Conservation (phyloP, 768 basidiomycete genomes). For the Phylloporus sp. region DNA sequence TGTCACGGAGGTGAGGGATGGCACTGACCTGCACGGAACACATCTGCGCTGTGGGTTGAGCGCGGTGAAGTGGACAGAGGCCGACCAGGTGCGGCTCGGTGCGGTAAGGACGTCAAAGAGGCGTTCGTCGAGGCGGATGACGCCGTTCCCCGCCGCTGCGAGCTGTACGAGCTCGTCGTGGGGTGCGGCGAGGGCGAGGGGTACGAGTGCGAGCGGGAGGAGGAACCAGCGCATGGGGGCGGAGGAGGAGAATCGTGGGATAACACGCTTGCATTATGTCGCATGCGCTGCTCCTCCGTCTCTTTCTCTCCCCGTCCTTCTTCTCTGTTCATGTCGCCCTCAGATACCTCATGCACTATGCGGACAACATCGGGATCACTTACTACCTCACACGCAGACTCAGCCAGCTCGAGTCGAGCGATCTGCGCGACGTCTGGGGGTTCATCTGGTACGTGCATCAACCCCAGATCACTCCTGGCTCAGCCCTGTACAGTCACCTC, state of each 20-base stretch:
- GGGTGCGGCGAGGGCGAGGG: conserved; percentile 27
- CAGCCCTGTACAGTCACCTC: conserved; percentile 64
- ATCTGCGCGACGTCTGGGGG: conserved; percentile 84
- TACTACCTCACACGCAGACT: conserved; percentile 83
- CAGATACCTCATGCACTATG: conserved; percentile 76
- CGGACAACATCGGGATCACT: conserved; percentile 87
- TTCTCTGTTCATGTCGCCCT: conserved; percentile 94
- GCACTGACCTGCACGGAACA: conserved; percentile 83
- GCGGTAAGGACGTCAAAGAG: conserved; percentile 75
- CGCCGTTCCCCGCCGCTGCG: conserved; percentile 67
- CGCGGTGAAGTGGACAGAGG: conserved; percentile 87
- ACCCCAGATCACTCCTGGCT: conserved; percentile 7
- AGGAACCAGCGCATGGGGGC: conserved; percentile 9
- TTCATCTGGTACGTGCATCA: conserved; percentile 66
- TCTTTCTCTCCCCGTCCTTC: conserved; percentile 89
- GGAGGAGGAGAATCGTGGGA: conserved; percentile 17
- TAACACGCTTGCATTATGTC: conserved; percentile 39
- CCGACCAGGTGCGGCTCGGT: conserved; percentile 80
- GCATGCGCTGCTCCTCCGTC: conserved; percentile 84
- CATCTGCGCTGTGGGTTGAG: conserved; percentile 79
- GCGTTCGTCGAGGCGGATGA: conserved; percentile 75
- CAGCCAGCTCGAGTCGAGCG: conserved; percentile 58
- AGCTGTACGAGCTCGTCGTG: conserved; percentile 65
- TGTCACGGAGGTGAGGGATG: neutral
- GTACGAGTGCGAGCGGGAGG: conserved; percentile 32